Evolutionary conservation across 1,284 basidiomycete genomes (phyloP).

Genomic region (Stygiomarasmius scandens): DNA sequence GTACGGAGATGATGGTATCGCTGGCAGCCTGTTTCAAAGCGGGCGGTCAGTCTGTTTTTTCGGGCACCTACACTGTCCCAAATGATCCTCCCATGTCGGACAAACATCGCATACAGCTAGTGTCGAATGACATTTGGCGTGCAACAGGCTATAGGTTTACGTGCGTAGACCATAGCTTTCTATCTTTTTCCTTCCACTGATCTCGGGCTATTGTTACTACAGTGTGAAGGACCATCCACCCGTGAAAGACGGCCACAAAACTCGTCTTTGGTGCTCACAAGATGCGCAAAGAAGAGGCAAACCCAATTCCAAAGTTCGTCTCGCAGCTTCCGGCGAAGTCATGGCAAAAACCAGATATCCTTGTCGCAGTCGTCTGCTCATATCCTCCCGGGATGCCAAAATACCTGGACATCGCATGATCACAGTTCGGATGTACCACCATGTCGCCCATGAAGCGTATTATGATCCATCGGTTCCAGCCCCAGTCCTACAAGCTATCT

Average conservation of each 20-base stretch:
- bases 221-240: conserved; percentile 51
- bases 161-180: conserved; percentile 30
- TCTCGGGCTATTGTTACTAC: conserved; percentile 6
- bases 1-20: conserved; percentile 8
- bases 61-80: conserved; percentile 17
- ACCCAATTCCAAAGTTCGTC: conserved; percentile 32
- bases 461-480: conserved; percentile 25
- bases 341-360: conserved; percentile 43
- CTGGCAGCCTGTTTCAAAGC: conserved; percentile 8
- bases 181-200: not conserved
- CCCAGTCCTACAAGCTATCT: not conserved
- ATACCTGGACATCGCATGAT: conserved; percentile 30
- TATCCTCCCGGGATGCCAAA: conserved; percentile 39
- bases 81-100: conserved; percentile 35
- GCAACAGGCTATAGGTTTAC: conserved; percentile 50
- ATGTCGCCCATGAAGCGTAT: conserved; percentile 45
- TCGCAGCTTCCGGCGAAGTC: conserved; percentile 37
- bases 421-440: conserved; percentile 46
- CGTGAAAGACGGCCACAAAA: conserved; percentile 46
- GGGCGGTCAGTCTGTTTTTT: conserved; percentile 10
- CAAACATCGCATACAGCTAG: conserved; percentile 41
- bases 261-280: conserved; percentile 50
- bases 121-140: conserved; percentile 47
- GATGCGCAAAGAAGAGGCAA: conserved; percentile 45
- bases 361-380: conserved; percentile 45